Conservation (phyloP, 163 green algal genomes). For the Prototheca stagnorum region DNA sequence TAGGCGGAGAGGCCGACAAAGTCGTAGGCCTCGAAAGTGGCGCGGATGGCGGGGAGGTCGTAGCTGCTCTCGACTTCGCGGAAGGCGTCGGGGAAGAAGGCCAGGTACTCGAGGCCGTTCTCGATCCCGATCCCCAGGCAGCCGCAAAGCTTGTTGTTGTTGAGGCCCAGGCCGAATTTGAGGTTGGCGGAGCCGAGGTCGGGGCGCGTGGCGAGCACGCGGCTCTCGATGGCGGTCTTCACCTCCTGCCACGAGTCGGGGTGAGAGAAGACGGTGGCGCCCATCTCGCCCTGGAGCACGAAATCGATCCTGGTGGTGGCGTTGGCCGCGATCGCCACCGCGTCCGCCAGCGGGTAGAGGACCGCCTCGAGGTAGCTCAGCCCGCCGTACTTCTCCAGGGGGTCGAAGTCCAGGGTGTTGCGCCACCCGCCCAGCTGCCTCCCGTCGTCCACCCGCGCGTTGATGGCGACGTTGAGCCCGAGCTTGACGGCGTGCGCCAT, state of each 20-base stretch:
- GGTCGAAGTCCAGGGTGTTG: slow-evolving; percentile 5
- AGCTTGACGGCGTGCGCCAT: background rate
- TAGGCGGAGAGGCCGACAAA: slow-evolving; percentile 3
- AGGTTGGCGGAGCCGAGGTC: background rate
- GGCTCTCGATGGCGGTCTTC: background rate
- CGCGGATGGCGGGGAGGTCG: background rate
- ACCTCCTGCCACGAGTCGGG: background rate
- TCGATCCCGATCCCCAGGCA: slow-evolving; percentile 4
- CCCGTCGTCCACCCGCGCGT: slow-evolving; percentile 3
- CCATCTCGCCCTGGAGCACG: slow-evolving; percentile 6
- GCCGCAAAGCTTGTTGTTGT: slow-evolving; percentile 10
- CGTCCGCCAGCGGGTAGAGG: slow-evolving; percentile 1
- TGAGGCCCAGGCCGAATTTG: background rate
- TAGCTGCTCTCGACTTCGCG: background rate
- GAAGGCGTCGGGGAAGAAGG: background rate
- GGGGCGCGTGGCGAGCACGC: background rate
- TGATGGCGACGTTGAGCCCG: slow-evolving; percentile 3
- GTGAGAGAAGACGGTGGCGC: slow-evolving; percentile 3
- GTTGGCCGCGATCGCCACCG: background rate
- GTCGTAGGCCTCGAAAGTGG: background rate
- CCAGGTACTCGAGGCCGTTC: slow-evolving; percentile 1
- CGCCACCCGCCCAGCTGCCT: slow-evolving; percentile 2
- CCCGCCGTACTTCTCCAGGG: background rate
- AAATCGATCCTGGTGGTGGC: slow-evolving; percentile 1
- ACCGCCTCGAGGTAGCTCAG: slow-evolving; percentile 2